Conservation (phyloP, 345 rosid species). For the Arabis hirsuta region DNA sequence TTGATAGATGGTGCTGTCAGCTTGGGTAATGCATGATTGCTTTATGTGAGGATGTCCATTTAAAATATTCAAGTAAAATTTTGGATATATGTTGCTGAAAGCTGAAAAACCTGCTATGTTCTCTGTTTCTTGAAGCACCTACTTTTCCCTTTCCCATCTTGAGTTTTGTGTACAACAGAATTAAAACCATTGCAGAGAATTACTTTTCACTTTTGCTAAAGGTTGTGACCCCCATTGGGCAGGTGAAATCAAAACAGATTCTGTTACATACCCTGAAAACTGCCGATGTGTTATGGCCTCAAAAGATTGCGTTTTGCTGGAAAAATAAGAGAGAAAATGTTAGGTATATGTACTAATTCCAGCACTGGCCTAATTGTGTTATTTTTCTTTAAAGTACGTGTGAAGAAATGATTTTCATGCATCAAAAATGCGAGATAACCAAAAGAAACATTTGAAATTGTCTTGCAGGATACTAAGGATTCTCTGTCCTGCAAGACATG, state of each 20-base stretch:
- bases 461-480: constrained; percentile 47
- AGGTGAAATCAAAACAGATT: constrained; percentile 94
- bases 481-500: neutral
- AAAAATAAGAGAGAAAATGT: constrained; percentile 60
- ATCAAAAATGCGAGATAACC: constrained; percentile 19
- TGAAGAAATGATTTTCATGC: neutral
- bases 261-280: constrained; percentile 80
- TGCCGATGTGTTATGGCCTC: constrained; percentile 67
- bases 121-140: too few species aligned
- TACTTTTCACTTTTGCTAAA: constrained; percentile 24
- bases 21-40: constrained; percentile 77
- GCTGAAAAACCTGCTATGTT: too few species aligned
- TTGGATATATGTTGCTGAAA: too few species aligned
- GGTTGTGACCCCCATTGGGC: constrained; percentile 38
- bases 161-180: constrained; percentile 16
- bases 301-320: constrained; percentile 58
- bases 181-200: neutral
- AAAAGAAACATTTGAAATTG: constrained; percentile 24
- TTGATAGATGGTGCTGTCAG: constrained; percentile 71
- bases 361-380: constrained; percentile 21
- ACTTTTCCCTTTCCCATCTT: too few species aligned
- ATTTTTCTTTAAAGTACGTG: neutral
- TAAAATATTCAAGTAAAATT: constrained; percentile 10
- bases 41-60: constrained; percentile 63
- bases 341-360: constrained; percentile 47